Evolutionary conservation across 495 filamentous ascomycete species (phyloP).

Genomic region (Neurospora sp.): DNA sequence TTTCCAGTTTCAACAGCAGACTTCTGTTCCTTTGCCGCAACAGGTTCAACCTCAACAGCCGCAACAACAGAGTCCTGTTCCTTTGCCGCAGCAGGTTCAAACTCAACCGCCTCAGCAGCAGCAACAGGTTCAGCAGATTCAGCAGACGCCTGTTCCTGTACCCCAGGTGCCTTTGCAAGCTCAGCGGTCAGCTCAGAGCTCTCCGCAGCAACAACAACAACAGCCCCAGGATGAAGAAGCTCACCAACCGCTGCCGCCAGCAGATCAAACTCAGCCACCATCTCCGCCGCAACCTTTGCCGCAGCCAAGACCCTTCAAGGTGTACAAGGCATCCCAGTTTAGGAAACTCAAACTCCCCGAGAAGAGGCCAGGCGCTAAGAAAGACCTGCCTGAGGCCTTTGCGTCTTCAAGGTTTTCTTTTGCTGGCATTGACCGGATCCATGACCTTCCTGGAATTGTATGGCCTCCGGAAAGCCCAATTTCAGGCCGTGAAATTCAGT

Average conservation of each 20-base stretch:
- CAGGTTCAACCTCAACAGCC: neutral
- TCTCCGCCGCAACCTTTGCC: neutral
- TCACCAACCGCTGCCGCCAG: neutral
- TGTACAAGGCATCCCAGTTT: neutral
- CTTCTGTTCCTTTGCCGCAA: neutral
- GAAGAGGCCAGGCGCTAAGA: neutral
- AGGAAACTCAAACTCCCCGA: neutral
- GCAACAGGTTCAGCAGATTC: neutral
- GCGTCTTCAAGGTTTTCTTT: neutral
- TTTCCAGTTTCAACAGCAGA: conserved; percentile 1
- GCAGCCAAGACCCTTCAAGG: neutral
- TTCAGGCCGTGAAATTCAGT: conserved; percentile 25
- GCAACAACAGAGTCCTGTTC: neutral
- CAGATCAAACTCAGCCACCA: neutral
- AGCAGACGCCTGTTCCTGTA: neutral
- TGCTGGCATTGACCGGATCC: neutral
- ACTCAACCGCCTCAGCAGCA: conserved; percentile 1
- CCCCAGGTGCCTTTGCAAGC: neutral
- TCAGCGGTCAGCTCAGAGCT: neutral
- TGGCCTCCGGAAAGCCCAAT: conserved; percentile 29
- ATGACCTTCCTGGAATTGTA: conserved; percentile 25
- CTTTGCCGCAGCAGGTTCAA: conserved; percentile 2
- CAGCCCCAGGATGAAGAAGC: conserved; percentile 6
- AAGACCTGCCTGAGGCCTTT: neutral
- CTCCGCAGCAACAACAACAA: conserved; percentile 4